Evolutionary conservation across 139 green algal genomes (phyloP).

Genomic region (Mesotaenium endlicherianum): DNA sequence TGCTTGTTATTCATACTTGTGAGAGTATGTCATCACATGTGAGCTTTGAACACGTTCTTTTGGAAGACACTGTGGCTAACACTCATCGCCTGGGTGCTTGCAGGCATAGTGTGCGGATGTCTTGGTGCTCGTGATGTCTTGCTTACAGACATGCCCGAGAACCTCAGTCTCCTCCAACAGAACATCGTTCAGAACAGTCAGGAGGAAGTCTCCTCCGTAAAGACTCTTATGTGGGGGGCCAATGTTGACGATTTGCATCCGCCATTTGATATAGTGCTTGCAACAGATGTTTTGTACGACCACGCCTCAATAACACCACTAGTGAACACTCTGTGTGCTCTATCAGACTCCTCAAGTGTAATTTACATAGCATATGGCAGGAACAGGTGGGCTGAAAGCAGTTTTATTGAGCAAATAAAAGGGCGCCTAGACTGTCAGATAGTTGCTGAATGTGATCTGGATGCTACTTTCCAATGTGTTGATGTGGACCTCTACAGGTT

Average conservation of each 20-base stretch:
- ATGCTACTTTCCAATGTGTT: slow-evolving; percentile 12
- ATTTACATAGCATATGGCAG: slow-evolving; percentile 37
- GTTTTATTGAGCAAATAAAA: neutral
- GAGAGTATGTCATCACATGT: neutral
- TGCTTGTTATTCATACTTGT: neutral
- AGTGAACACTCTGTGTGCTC: neutral
- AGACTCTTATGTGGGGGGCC: neutral
- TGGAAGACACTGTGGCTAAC: no score
- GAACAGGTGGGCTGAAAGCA: slow-evolving; percentile 18
- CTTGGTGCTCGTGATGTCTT: neutral
- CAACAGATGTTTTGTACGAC: slow-evolving; percentile 38
- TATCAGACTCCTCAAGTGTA: neutral
- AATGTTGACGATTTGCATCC: neutral
- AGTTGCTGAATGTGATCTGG: neutral
- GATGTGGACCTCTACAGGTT: slow-evolving; percentile 22
- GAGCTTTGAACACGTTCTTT: no score
- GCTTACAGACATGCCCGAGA: neutral
- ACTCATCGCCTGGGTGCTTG: no score
- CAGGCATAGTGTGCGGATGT: neutral
- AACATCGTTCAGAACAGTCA: neutral
- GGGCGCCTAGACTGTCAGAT: neutral
- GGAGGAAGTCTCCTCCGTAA: neutral
- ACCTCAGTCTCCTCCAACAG: slow-evolving; percentile 4
- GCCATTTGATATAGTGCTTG: slow-evolving; percentile 26
- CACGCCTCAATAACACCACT: neutral